A percentile compares a stretch with the other conserved stretches of the same genome.
Conservation (phyloP, 768 basidiomycete genomes). For the Krasilnikovozyma curviuscula region DNA sequence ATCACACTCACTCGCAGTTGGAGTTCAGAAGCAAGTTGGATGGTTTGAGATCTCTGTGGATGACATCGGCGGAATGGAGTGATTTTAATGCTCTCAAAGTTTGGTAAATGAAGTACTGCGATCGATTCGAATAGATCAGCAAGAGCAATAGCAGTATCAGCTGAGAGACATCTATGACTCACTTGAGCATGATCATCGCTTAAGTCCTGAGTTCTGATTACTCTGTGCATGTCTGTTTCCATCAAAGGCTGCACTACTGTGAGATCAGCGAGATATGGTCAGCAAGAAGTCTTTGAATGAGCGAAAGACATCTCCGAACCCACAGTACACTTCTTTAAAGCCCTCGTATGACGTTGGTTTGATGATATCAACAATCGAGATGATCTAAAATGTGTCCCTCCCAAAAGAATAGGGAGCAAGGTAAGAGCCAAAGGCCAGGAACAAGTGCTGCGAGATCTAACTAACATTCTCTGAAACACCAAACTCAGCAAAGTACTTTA, state of each 20-base stretch:
- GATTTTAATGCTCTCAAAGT: constrained; percentile 86
- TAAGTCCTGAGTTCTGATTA: constrained; percentile 82
- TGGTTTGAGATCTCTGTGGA: constrained; percentile 80
- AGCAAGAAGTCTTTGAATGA: not conserved
- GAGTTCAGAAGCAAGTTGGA: constrained; percentile 89
- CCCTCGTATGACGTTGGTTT: constrained; percentile 51
- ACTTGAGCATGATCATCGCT: constrained; percentile 57
- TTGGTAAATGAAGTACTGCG: constrained; percentile 95
- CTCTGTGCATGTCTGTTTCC: constrained; percentile 91
- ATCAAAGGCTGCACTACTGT: constrained; percentile 34
- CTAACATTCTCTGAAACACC: constrained; percentile 8
- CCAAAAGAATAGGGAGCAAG: not conserved
- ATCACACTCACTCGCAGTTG: constrained; percentile 88
- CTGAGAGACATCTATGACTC: not conserved
- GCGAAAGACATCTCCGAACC: not conserved
- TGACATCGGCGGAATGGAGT: constrained; percentile 80
- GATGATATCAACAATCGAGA: constrained; percentile 85
- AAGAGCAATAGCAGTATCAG: not conserved
- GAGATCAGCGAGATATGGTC: not conserved
- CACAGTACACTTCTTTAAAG: constrained; percentile 61
- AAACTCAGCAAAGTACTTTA: constrained; percentile 40
- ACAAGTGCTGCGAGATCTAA: not conserved
- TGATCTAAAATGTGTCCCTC: constrained; percentile 40
- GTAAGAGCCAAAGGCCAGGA: not conserved
- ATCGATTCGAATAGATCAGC: constrained; percentile 15